Percentiles rank a stretch among this genome's conserved stretches.
phyloP scores from a whole-genome alignment of 805 yeast species.

The Starmera dryadoides region DNA sequence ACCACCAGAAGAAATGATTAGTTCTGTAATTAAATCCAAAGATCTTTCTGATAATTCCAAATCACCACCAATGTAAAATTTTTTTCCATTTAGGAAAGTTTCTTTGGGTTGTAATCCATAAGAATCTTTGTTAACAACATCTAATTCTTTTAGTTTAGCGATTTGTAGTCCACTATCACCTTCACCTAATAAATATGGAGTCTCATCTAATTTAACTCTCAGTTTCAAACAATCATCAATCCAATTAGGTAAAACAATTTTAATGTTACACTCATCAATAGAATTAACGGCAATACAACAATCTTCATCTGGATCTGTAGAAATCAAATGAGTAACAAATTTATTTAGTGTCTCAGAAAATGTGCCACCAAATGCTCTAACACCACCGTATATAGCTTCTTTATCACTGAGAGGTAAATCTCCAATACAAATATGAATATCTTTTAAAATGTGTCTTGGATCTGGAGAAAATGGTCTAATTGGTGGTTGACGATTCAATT shows the following conservation, averaged over 20 bases:
- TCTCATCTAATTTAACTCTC: slow-evolving; percentile 43
- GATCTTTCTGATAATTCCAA: slow-evolving; percentile 42
- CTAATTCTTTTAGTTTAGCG: slow-evolving; percentile 8
- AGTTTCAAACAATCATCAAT: slow-evolving; percentile 58
- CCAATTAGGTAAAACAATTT: slow-evolving; percentile 76
- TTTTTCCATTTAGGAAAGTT: slow-evolving; percentile 34
- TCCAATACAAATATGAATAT: slow-evolving; percentile 54
- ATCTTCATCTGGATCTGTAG: slow-evolving; percentile 49
- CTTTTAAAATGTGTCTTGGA: slow-evolving; percentile 55
- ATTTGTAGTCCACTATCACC: slow-evolving; percentile 5
- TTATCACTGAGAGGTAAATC: slow-evolving; percentile 50
- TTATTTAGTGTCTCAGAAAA: slow-evolving; percentile 52
- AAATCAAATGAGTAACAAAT: slow-evolving; percentile 73
- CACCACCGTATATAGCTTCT: slow-evolving; percentile 63
- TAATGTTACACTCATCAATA: slow-evolving; percentile 34
- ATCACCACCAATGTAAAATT: slow-evolving; percentile 48
- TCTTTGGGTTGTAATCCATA: slow-evolving; percentile 6
- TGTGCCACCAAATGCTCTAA: slow-evolving; percentile 70
- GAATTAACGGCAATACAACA: slow-evolving; percentile 46
- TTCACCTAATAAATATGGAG: slow-evolving; percentile 32
- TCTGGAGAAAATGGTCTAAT: slow-evolving; percentile 65
- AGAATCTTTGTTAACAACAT: slow-evolving; percentile 5
- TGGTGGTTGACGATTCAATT: slow-evolving; percentile 35
- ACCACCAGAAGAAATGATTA: slow-evolving; percentile 54
- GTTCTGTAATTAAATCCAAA: slow-evolving; percentile 28